Base-by-base conservation (phyloP, 768 basidiomycete genomes). In the Xerocomus brunneocitrinus region DNA sequence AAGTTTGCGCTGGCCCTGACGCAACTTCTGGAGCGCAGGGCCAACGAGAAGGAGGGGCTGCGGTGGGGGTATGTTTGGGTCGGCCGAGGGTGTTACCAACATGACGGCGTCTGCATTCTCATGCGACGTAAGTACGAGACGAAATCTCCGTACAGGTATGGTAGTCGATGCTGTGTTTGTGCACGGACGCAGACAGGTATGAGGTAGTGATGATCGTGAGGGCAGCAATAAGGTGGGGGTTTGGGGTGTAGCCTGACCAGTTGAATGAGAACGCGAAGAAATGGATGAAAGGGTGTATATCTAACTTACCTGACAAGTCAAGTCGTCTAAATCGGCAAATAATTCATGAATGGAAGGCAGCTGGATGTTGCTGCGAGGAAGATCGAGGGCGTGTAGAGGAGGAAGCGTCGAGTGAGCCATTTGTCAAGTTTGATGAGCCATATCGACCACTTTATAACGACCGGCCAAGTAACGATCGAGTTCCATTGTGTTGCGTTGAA, bases 101-200 rank as follows among this genome's bases (percentile, higher is more conserved):
- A 84, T 66, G 53, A 81, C 71, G 1, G 80, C 83, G 19, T 82
- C 73, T 0, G 83, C 83, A 14, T 75, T 66, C 30, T 78, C 79
- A 41, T 82, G 60, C n/a, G 76, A 58, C 55, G 80, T 79, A 5
- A 78, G 78, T 22, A 77, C 69, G 38, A 82, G 74, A 53, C 73
- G 73, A 53, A 76, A 22, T 16, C 16, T 47, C n/a, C 22, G 45
- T 24, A 8, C 13, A 6, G 45, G 45, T 22, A 19, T 5, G 13
- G 46, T 16, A 4, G 44, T n/a, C 16, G 46, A 25, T 25, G 16
- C 22, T 8, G 32, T 35, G 14, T 47, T 47, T 14, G 34, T 47
- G 34, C 46, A 25, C 8, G 24, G 34, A 16, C 32, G 46, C 46
- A 35, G 46, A 25, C 31, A 46, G 19, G 30, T 5, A 30, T 44